phyloP scores from a whole-genome alignment of 1,139 yeast genomes.

The Yamadazyma triangularis region DNA sequence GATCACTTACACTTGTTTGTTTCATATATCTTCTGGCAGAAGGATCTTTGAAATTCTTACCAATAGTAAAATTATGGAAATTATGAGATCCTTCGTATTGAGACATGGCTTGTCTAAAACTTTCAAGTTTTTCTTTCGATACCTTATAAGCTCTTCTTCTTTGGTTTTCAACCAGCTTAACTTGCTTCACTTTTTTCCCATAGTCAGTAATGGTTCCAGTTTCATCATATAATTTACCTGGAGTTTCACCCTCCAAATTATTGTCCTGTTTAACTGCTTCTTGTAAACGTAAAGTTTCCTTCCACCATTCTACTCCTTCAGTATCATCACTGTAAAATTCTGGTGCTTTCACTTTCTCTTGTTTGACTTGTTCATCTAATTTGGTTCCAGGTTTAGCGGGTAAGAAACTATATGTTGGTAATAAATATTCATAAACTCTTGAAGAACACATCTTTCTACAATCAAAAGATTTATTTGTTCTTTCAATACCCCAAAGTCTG shows the following conservation, averaged over 20 bases:
- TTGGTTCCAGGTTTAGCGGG: constrained; percentile 82
- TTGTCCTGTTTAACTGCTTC: constrained; percentile 20
- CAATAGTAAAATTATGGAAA: constrained; percentile 92
- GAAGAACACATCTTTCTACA: constrained; percentile 95
- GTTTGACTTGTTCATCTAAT: constrained; percentile 55
- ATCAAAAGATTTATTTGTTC: constrained; percentile 89
- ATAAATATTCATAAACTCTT: constrained; percentile 85
- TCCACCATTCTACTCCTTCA: constrained; percentile 78
- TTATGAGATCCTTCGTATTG: constrained; percentile 85
- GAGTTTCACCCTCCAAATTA: constrained; percentile 17
- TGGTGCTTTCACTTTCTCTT: constrained; percentile 52
- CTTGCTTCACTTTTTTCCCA: constrained; percentile 47
- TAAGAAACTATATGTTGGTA: constrained; percentile 84
- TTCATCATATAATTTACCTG: constrained; percentile 22
- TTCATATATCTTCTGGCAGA: constrained; percentile 83
- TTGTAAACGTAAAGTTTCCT: constrained; percentile 41
- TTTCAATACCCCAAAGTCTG: constrained; percentile 87
- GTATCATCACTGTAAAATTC: constrained; percentile 54
- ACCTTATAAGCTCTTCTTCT: constrained; percentile 70
- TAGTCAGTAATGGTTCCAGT: constrained; percentile 35
- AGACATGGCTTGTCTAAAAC: constrained; percentile 64
- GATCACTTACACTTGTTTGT: constrained; percentile 75
- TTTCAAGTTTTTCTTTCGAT: constrained; percentile 52
- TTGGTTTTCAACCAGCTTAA: constrained; percentile 63
- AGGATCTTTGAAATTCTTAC: constrained; percentile 82